Evolutionary conservation across 2,329 filamentous ascomycete species (phyloP).

Genomic region (Nemania diffusa): DNA sequence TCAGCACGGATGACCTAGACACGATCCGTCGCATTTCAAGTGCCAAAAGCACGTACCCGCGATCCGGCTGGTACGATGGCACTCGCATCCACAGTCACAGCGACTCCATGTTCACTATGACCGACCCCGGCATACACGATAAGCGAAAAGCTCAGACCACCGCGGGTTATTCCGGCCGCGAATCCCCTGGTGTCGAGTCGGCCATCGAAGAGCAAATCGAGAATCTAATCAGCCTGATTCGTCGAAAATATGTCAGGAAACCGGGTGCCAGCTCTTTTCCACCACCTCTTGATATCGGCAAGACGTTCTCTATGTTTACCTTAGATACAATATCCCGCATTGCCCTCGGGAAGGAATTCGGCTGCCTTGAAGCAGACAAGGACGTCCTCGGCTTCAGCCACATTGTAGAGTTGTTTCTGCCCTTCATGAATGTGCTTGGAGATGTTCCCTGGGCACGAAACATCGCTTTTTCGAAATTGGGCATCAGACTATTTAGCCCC

Average conservation of each 20-base stretch:
- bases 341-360: slow-evolving; percentile 43
- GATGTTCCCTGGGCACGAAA: slow-evolving; percentile 38
- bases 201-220: slow-evolving; percentile 38
- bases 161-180: slow-evolving; percentile 39
- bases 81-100: slow-evolving; percentile 35
- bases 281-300: slow-evolving; percentile 36
- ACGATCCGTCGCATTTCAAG: slow-evolving; percentile 36
- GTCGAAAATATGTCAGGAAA: slow-evolving; percentile 35
- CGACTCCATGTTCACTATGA: slow-evolving; percentile 38
- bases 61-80: slow-evolving; percentile 38
- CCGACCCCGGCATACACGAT: slow-evolving; percentile 35
- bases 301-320: slow-evolving; percentile 36
- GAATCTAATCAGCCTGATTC: slow-evolving; percentile 34
- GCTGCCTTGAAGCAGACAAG: slow-evolving; percentile 36
- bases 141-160: slow-evolving; percentile 36
- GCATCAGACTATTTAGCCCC: slow-evolving; percentile 38
- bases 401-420: slow-evolving; percentile 17
- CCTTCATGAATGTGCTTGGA: slow-evolving; percentile 26
- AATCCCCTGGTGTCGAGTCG: slow-evolving; percentile 37
- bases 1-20: slow-evolving; percentile 49
- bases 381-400: slow-evolving; percentile 39
- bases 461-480: slow-evolving; percentile 35
- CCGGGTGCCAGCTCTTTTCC: background rate
- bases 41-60: slow-evolving; percentile 30
- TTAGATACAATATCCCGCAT: slow-evolving; percentile 42